Conservation (phyloP, 345 rosid genomes). For the Acer negundo region DNA sequence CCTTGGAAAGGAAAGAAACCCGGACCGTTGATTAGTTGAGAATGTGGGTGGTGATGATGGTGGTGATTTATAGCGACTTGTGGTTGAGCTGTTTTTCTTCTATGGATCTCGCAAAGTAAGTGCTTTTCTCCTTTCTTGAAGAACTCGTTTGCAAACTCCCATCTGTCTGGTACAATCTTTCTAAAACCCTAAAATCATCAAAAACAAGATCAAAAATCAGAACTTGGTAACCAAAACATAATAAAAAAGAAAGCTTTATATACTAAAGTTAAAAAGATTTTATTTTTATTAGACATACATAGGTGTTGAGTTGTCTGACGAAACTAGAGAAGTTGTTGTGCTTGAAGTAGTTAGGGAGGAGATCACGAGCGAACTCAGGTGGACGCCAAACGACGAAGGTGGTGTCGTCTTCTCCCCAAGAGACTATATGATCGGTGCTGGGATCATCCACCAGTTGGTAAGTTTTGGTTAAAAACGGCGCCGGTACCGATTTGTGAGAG, state of each 20-base stretch:
- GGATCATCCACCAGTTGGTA: conserved; percentile 96
- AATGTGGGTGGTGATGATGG: conserved; percentile 44
- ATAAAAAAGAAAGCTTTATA: not conserved
- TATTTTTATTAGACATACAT: conserved; percentile 40
- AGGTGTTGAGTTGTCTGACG: conserved; percentile 96
- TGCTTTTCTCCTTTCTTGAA: conserved; percentile 95
- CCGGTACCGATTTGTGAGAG: conserved; percentile 86
- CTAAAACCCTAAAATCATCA: conserved; percentile 72
- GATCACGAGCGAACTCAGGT: conserved; percentile 93
- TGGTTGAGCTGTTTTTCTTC: conserved; percentile 81
- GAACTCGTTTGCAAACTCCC: conserved; percentile 96
- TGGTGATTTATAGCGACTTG: conserved; percentile 52
- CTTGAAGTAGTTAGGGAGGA: conserved; percentile 94
- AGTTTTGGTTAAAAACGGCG: conserved; percentile 94
- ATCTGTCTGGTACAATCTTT: conserved; percentile 95
- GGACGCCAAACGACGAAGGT: conserved; percentile 95
- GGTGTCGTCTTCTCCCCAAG: conserved; percentile 91
- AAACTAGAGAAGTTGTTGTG: conserved; percentile 98
- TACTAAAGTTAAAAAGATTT: not conserved
- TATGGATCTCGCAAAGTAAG: conserved; percentile 88
- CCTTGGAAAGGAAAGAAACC: conserved; percentile 56
- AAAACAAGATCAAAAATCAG: conserved; percentile 22
- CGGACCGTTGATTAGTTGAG: conserved; percentile 43
- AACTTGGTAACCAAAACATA: not conserved
- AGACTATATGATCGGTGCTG: conserved; percentile 76